Conservation (phyloP, 805 yeast species). For the Cyberlindnera mrakii region DNA sequence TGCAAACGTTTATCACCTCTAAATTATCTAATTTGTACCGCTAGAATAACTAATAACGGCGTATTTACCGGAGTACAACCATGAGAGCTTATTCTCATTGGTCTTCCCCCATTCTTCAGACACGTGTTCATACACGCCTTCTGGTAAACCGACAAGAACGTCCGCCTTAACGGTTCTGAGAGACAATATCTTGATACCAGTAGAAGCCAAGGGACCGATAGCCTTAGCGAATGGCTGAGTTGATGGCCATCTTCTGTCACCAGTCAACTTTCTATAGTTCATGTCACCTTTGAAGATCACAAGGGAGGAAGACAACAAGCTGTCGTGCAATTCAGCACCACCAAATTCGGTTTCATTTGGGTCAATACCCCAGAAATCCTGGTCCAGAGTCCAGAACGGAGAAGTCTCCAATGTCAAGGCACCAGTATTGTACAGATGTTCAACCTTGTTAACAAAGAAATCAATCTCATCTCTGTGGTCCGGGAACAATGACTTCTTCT, state of each 20-base stretch:
- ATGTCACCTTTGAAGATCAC: constrained; percentile 91
- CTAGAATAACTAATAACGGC: constrained; percentile 71
- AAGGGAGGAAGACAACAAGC: constrained; percentile 58
- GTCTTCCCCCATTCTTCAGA: constrained; percentile 53
- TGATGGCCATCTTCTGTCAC: constrained; percentile 83
- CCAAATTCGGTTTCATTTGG: constrained; percentile 46
- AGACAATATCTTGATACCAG: constrained; percentile 62
- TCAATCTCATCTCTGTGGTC: constrained; percentile 39
- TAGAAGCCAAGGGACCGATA: constrained; percentile 57
- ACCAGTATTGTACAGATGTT: constrained; percentile 39
- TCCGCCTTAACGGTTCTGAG: constrained; percentile 96
- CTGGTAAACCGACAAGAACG: constrained; percentile 78
- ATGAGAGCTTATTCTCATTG: constrained; percentile 61
- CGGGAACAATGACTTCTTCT: constrained; percentile 44
- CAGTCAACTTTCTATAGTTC: constrained; percentile 90
- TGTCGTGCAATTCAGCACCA: constrained; percentile 56
- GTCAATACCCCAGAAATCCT: constrained; percentile 67
- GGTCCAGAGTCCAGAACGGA: constrained; percentile 82
- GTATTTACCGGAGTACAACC: constrained; percentile 90
- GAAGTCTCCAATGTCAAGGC: constrained; percentile 47
- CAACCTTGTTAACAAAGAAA: constrained; percentile 40
- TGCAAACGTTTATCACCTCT: neutral
- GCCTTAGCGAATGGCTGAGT: constrained; percentile 71
- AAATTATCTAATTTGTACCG: constrained; percentile 27
- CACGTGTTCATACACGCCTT: constrained; percentile 68